Conservation (phyloP, 176 grass and related monocot genomes). For the Carex scoparia region DNA sequence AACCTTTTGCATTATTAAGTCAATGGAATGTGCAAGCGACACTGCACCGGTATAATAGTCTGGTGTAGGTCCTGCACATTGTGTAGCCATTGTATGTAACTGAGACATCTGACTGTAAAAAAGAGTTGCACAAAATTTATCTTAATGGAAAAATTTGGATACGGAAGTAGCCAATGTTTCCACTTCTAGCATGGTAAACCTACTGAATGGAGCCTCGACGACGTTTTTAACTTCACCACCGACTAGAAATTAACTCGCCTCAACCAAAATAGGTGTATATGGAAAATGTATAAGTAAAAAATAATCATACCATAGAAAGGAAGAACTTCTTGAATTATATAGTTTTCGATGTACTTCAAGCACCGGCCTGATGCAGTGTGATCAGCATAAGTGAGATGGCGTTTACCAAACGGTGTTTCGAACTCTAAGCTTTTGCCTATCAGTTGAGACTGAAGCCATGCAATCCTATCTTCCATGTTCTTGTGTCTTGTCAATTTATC, state of each 20-base stretch:
- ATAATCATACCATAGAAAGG: slow-evolving; percentile 57
- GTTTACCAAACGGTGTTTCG: slow-evolving; percentile 59
- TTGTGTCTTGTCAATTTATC: neutral
- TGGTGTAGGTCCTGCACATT: neutral
- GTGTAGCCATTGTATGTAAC: neutral
- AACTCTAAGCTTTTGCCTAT: slow-evolving; percentile 52
- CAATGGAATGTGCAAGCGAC: neutral
- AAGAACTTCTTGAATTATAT: slow-evolving; percentile 59
- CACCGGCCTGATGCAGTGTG: slow-evolving; percentile 65
- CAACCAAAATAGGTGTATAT: neutral
- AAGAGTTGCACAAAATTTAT: neutral
- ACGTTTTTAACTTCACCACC: neutral
- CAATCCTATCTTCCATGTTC: slow-evolving; percentile 7
- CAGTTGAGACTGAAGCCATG: slow-evolving; percentile 65
- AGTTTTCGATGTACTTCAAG: slow-evolving; percentile 69
- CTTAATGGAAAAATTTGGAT: neutral
- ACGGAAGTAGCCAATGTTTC: neutral
- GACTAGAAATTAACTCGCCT: neutral
- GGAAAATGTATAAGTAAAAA: neutral
- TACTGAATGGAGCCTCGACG: neutral
- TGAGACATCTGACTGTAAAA: neutral
- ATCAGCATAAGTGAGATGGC: slow-evolving; percentile 62
- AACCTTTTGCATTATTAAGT: neutral
- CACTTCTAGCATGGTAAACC: neutral
- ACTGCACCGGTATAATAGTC: neutral